Conservation (phyloP, 345 rosid genomes). For the Syzygium oleosum region DNA sequence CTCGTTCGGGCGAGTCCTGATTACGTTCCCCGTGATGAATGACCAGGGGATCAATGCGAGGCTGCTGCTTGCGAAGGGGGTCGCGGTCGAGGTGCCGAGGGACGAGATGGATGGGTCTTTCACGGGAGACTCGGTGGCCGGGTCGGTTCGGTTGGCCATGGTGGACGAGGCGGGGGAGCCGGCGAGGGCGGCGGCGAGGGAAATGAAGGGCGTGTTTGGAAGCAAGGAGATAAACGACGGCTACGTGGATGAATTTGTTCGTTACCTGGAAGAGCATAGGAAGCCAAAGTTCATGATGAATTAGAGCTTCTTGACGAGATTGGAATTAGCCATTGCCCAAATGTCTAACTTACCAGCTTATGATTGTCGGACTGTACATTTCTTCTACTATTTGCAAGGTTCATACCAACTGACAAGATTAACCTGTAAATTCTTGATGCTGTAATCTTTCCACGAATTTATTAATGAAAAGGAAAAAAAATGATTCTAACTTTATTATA, state of each 20-base stretch:
- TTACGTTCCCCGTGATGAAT: not conserved
- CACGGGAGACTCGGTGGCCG: constrained; percentile 12
- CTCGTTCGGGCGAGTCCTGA: constrained; percentile 2
- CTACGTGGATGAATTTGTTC: constrained; percentile 4
- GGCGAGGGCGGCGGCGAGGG: constrained; percentile 19
- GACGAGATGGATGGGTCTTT: constrained; percentile 20
- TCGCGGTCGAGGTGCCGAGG: constrained; percentile 13
- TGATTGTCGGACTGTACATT: not conserved
- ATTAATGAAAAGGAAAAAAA: not conserved
- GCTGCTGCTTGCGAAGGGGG: constrained; percentile 8
- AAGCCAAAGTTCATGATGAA: not conserved
- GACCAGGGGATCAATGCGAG: constrained; percentile 34
- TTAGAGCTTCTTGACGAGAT: not conserved
- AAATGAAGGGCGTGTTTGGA: constrained; percentile 13
- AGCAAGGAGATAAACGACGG: not conserved
- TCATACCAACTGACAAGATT: not conserved
- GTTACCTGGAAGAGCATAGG: not conserved
- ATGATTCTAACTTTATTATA: not conserved
- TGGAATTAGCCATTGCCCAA: not conserved
- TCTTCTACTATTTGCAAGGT: not conserved
- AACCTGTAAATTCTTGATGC: not conserved
- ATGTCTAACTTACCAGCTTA: no score
- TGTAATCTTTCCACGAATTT: not conserved
- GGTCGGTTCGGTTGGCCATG: constrained; percentile 16
- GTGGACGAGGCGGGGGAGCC: constrained; percentile 20